These are phyloP conservation scores for Phytophthora quininea DNA, from an alignment of 352 stramenopile genomes.

Conservation along the genomic window DNA sequence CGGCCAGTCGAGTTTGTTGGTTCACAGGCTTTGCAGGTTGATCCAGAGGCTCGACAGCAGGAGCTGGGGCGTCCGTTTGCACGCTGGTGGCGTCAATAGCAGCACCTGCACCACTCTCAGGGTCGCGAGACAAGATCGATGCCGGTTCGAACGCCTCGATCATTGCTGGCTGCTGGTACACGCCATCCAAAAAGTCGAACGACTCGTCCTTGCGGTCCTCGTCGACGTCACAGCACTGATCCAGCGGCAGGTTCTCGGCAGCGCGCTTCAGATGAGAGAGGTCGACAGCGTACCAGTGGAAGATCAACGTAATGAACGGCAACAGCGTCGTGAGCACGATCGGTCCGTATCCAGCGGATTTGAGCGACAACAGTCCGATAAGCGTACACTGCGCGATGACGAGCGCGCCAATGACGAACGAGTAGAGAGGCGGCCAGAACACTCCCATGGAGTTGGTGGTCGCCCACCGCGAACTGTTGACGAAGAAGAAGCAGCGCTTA, in stretches of 20 bases:
- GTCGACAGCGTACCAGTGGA: conserved; percentile 67
- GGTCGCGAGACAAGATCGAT: conserved; percentile 27
- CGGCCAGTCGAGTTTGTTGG: conserved; percentile 43
- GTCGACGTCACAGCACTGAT: conserved; percentile 72
- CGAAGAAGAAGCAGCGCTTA: conserved; percentile 70
- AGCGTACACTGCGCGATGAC: conserved; percentile 69
- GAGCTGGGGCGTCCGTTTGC: conserved; percentile 14
- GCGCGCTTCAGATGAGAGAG: conserved; percentile 54
- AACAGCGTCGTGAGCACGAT: conserved; percentile 49
- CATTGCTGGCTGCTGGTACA: conserved; percentile 78
- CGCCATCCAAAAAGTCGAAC: conserved; percentile 68
- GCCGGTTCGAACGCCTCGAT: conserved; percentile 40
- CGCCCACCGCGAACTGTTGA: conserved; percentile 66
- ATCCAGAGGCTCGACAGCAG: conserved; percentile 17
- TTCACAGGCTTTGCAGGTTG: conserved; percentile 30
- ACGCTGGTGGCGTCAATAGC: conserved; percentile 26
- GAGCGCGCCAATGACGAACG: conserved; percentile 66
- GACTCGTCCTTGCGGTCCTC: conserved; percentile 53
- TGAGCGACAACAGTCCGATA: conserved; percentile 72
- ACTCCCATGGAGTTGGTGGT: conserved; percentile 62
- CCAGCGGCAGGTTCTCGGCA: conserved; percentile 59
- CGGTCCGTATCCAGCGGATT: conserved; percentile 52
- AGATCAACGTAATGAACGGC: conserved; percentile 63
- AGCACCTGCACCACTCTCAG: conserved; percentile 24
- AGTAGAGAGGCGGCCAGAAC: conserved; percentile 76